Conservation (phyloP, 2,329 filamentous ascomycete genomes). For the Colletotrichum sidae region DNA sequence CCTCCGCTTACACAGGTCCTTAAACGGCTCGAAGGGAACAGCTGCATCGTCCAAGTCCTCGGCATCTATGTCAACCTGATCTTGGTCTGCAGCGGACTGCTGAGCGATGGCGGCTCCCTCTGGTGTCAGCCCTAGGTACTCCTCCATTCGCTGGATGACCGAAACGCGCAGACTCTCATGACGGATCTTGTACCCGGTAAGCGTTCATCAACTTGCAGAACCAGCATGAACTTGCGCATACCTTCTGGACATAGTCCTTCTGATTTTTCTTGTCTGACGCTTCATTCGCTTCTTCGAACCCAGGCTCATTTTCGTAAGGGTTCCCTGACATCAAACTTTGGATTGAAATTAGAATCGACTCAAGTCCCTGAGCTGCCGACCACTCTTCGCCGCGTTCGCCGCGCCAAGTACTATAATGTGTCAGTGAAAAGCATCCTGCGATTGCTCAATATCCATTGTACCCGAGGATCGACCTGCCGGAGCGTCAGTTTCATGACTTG, state of each 20-base stretch:
- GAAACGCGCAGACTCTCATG: slow-evolving; percentile 91
- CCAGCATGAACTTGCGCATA: slow-evolving; percentile 46
- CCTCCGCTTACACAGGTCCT: slow-evolving; percentile 88
- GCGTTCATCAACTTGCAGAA: neutral
- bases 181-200: slow-evolving; percentile 71
- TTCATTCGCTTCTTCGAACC: slow-evolving; percentile 82
- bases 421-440: slow-evolving; percentile 32
- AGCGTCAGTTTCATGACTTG: slow-evolving; percentile 3
- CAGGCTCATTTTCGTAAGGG: slow-evolving; percentile 96
- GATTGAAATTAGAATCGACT: slow-evolving; percentile 94
- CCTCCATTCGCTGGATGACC: slow-evolving; percentile 87
- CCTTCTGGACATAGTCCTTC: slow-evolving; percentile 83
- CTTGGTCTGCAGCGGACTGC: slow-evolving; percentile 45
- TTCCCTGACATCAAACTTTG: slow-evolving; percentile 95
- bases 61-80: slow-evolving; percentile 58
- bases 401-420: slow-evolving; percentile 82
- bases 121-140: slow-evolving; percentile 74
- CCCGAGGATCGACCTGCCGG: slow-evolving; percentile 84
- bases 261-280: slow-evolving; percentile 79
- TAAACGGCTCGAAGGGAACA: slow-evolving; percentile 84
- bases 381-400: slow-evolving; percentile 92
- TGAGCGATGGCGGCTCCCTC: slow-evolving; percentile 56
- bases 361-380: slow-evolving; percentile 95
- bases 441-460: slow-evolving; percentile 54
- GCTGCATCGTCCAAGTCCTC: slow-evolving; percentile 65